Conservation (phyloP, 2,329 filamentous ascomycete species). For the Fusarium liriodendri region DNA sequence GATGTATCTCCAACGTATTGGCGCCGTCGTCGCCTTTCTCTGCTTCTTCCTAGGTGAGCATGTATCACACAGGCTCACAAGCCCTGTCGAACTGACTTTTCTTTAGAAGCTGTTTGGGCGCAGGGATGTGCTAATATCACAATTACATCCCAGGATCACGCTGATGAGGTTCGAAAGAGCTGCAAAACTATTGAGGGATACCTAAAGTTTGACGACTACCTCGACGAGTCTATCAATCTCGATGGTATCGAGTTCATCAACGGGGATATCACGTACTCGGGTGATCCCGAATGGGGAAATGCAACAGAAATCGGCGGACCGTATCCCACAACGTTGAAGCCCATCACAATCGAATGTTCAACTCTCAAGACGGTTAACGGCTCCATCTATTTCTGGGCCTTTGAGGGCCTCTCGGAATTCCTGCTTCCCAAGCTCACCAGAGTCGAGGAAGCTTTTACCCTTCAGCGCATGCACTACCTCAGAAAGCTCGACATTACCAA, state of each 20-base stretch:
- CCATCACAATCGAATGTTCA: slow-evolving; percentile 22
- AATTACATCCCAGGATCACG: slow-evolving; percentile 20
- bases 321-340: neutral
- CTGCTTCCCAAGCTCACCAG: slow-evolving; percentile 16
- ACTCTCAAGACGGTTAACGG: slow-evolving; percentile 23
- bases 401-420: slow-evolving; percentile 24
- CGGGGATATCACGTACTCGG: slow-evolving; percentile 12
- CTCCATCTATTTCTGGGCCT: slow-evolving; percentile 11
- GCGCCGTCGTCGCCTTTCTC: neutral
- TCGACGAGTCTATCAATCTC: slow-evolving; percentile 25
- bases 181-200: slow-evolving; percentile 20
- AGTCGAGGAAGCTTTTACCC: slow-evolving; percentile 11
- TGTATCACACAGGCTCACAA: neutral
- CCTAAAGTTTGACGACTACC: neutral
- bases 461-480: slow-evolving; percentile 20
- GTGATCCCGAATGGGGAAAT: neutral
- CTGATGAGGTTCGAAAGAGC: slow-evolving; percentile 11
- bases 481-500: slow-evolving; percentile 26
- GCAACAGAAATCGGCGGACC: neutral
- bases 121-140: slow-evolving; percentile 25
- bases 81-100: neutral
- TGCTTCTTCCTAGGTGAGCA: neutral
- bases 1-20: neutral
- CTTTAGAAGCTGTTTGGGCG: neutral
- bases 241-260: slow-evolving; percentile 20